These are phyloP conservation scores for Plantago coronopus DNA, from an alignment of 305 asterid species.

Conservation along the genomic window DNA sequence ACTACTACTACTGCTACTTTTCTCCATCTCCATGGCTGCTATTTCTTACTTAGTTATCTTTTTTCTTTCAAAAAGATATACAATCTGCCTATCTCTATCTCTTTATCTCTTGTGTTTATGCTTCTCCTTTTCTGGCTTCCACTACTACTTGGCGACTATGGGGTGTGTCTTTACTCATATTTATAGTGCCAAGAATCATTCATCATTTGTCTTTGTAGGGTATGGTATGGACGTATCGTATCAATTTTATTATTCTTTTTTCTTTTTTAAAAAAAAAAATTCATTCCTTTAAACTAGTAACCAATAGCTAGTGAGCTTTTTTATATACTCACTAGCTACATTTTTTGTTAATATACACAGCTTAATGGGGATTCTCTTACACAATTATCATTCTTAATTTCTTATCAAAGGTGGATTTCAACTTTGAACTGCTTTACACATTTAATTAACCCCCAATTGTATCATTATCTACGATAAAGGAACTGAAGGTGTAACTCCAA, in stretches of 20 bases:
- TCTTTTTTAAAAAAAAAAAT: no score
- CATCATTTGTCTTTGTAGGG: conserved; percentile 9
- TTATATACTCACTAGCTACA: not conserved
- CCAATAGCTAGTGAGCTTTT: not conserved
- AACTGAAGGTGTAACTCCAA: no score
- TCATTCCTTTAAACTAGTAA: not conserved
- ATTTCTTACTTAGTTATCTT: not conserved
- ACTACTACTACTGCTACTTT: not conserved
- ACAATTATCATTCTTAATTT: no score
- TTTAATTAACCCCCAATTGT: no score
- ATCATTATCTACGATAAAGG: no score
- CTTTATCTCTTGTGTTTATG: not conserved
- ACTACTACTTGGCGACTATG: conserved; percentile 21
- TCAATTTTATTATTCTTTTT: not conserved
- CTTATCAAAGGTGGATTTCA: no score
- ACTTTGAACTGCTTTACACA: no score
- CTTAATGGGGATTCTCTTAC: no score
- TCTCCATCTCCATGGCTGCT: conserved; percentile 23
- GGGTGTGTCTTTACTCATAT: conserved; percentile 18
- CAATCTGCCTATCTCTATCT: no score
- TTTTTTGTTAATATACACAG: no score
- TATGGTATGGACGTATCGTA: conserved; percentile 13
- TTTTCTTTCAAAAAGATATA: no score
- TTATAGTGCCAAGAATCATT: conserved; percentile 24
- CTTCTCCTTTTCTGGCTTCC: not conserved